A percentile compares a stretch with the other conserved stretches of the same genome.
Conservation (phyloP, 805 yeast species). For the Helenozyma rhizophorensis region DNA sequence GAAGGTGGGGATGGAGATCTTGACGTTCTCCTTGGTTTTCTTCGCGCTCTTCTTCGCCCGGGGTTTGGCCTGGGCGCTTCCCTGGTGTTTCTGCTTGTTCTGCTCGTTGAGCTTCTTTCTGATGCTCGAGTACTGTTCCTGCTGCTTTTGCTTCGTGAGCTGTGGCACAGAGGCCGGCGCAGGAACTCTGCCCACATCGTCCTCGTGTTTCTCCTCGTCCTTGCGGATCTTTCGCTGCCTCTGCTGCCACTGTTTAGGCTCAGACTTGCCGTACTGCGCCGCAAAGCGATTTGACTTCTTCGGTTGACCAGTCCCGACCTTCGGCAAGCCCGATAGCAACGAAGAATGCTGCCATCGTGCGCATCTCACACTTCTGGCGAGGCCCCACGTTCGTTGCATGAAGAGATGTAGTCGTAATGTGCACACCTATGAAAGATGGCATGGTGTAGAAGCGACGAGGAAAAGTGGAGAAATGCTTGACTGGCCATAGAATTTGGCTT, state of each 20-base stretch:
- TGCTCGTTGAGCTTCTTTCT: conserved; percentile 16
- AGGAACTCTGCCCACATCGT: too few species aligned
- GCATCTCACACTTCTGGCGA: too few species aligned
- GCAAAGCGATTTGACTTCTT: conserved; percentile 33
- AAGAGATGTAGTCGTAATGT: too few species aligned
- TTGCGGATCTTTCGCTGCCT: neutral
- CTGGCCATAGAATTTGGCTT: too few species aligned
- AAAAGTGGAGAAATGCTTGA: too few species aligned
- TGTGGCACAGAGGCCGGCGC: too few species aligned
- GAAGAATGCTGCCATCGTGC: too few species aligned
- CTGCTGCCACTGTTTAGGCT: neutral
- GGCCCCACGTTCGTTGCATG: too few species aligned
- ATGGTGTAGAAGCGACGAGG: too few species aligned
- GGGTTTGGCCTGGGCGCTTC: conserved; percentile 1
- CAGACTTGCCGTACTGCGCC: conserved; percentile 16
- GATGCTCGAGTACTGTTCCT: conserved; percentile 14
- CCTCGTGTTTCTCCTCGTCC: neutral
- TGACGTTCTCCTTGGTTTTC: conserved; percentile 16
- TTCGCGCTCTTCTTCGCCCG: conserved; percentile 2
- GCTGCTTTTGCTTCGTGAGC: conserved; percentile 4
- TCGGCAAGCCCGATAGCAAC: conserved; percentile 22
- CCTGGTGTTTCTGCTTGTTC: conserved; percentile 10
- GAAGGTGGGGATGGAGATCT: conserved; percentile 63
- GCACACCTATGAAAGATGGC: too few species aligned
- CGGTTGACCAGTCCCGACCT: conserved; percentile 20